Percentiles rank a stretch among this genome's conserved stretches.
Evolutionary conservation across 495 filamentous ascomycete genomes (phyloP).

Genomic region (Podospora appendiculata): DNA sequence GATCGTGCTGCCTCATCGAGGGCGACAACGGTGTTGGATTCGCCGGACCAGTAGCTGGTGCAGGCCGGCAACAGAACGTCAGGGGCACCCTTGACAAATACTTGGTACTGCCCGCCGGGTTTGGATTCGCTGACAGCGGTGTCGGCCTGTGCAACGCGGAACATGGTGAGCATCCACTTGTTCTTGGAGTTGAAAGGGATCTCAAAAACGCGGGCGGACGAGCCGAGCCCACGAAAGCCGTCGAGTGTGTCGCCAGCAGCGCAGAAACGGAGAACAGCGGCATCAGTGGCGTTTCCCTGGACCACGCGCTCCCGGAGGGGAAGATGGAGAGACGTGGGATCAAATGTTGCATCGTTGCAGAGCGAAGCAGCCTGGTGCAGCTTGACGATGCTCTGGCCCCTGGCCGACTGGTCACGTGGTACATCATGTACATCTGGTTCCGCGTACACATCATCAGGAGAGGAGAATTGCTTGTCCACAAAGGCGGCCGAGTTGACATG

Average conservation of each 20-base stretch:
- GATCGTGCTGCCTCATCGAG: constrained; percentile 12
- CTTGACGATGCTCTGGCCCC: constrained; percentile 6
- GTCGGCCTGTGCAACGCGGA: constrained; percentile 17
- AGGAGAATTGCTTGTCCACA: background rate
- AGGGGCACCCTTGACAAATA: constrained; percentile 51
- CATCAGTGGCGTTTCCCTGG: constrained; percentile 15
- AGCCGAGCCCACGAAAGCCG: constrained; percentile 9
- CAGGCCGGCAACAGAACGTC: constrained; percentile 28
- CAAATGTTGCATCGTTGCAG: constrained; percentile 14
- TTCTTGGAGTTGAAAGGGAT: constrained; percentile 55
- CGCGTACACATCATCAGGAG: background rate
- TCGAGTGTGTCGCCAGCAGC: background rate
- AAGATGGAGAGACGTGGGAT: constrained; percentile 8
- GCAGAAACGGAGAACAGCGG: constrained; percentile 26
- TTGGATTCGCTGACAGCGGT: background rate
- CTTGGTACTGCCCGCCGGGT: constrained; percentile 11
- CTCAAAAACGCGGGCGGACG: constrained; percentile 26
- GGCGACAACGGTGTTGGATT: constrained; percentile 21
- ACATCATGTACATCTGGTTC: background rate
- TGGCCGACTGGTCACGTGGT: background rate
- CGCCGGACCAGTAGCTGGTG: constrained; percentile 19
- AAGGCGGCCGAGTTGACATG: constrained; percentile 14
- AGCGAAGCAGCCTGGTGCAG: constrained; percentile 35
- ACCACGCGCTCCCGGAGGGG: constrained; percentile 11
- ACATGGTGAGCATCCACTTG: constrained; percentile 52